Conservation (phyloP, 371 early-diverging fungal species). For the Circinella minor region DNA sequence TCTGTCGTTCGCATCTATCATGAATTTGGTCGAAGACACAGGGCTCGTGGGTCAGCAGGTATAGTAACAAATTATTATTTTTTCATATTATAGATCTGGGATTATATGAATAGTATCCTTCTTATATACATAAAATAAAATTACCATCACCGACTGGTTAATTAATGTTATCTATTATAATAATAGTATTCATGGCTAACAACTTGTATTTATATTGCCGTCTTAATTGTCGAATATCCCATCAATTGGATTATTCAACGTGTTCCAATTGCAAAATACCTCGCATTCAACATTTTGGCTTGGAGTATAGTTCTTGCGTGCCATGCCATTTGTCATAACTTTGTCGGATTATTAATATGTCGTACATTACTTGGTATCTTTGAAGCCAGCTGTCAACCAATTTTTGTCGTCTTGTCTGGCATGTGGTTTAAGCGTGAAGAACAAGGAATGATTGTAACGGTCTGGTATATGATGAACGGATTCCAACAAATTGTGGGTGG, state of each 20-base stretch:
- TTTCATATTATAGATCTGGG: no score
- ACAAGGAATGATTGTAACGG: constrained; percentile 70
- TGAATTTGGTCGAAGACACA: constrained; percentile 24
- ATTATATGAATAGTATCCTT: no score
- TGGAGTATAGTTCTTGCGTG: constrained; percentile 26
- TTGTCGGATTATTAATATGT: constrained; percentile 22
- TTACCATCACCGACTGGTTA: no score
- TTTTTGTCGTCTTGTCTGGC: constrained; percentile 23
- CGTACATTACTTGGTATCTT: constrained; percentile 33
- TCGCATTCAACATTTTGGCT: constrained; percentile 25
- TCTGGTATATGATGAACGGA: constrained; percentile 48
- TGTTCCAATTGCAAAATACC: constrained; percentile 30
- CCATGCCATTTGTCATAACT: constrained; percentile 26
- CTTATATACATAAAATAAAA: no score
- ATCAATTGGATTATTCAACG: constrained; percentile 30
- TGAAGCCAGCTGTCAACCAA: constrained; percentile 32
- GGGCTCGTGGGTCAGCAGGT: constrained; percentile 28
- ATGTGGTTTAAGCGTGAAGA: constrained; percentile 67
- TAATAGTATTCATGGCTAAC: constrained; percentile 31
- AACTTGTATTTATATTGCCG: constrained; percentile 34
- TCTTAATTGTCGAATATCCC: constrained; percentile 30
- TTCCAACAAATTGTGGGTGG: constrained; percentile 36
- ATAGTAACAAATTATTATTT: background rate
- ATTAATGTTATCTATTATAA: background rate
- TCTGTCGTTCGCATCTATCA: constrained; percentile 29